Evolutionary conservation across 306 rosid genomes (phyloP).

Genomic region (Malus asiatica): DNA sequence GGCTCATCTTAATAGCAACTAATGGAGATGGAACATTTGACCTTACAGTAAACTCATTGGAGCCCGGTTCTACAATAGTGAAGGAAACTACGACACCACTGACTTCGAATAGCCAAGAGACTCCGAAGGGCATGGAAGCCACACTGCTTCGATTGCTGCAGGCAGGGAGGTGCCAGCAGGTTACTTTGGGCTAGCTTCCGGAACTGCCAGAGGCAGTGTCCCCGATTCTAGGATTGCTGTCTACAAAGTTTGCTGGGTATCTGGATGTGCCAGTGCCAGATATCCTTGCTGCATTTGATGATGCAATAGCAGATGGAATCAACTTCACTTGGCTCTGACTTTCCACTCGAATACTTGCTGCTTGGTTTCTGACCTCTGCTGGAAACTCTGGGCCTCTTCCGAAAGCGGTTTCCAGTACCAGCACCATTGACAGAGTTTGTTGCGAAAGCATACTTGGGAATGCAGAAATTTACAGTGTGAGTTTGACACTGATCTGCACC

Average conservation of each 20-base stretch:
- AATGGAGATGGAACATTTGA: background rate
- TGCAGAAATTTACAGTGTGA: constrained; percentile 12
- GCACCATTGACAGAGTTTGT: constrained; percentile 25
- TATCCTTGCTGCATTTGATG: constrained; percentile 25
- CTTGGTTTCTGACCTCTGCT: no score
- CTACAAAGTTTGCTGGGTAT: constrained; percentile 27
- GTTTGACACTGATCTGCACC: background rate
- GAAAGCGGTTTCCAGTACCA: constrained; percentile 4
- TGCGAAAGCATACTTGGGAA: constrained; percentile 22
- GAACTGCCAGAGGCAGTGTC: constrained; percentile 26
- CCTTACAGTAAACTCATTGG: constrained; percentile 28
- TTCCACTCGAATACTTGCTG: background rate
- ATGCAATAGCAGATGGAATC: constrained; percentile 32
- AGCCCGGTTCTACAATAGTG: constrained; percentile 18
- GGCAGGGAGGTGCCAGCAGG: constrained; percentile 24
- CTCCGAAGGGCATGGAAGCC: constrained; percentile 24
- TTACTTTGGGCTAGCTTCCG: constrained; percentile 24
- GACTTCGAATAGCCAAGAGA: constrained; percentile 33
- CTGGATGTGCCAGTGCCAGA: constrained; percentile 7
- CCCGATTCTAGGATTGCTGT: constrained; percentile 25
- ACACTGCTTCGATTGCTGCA: constrained; percentile 30
- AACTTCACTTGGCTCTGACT: background rate
- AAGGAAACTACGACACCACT: background rate
- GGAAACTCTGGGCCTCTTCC: constrained; percentile 26
- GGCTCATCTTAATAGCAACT: background rate